Conservation (phyloP, 2,329 filamentous ascomycete species). For the Ceratocystis papillata region DNA sequence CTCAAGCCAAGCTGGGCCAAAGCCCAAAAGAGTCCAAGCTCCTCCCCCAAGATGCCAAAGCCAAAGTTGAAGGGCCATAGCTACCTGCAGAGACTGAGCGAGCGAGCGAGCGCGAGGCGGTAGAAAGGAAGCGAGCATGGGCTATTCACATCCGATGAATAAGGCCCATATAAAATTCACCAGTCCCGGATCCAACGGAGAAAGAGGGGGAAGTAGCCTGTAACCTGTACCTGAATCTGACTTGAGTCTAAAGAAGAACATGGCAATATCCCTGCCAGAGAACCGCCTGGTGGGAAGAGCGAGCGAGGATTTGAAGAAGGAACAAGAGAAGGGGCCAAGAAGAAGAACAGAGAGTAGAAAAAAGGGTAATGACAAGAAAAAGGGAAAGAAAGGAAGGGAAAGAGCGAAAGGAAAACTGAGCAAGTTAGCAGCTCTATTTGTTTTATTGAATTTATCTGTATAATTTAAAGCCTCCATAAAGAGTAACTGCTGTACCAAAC, state of each 20-base stretch:
- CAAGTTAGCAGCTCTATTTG: not conserved
- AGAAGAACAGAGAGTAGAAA: not conserved
- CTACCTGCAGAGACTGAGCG: not conserved
- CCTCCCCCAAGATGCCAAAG: not conserved
- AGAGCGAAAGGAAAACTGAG: not conserved
- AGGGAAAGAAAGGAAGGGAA: no score
- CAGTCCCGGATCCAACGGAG: not conserved
- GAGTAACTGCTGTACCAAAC: conserved; percentile 11
- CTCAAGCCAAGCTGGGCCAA: conserved; percentile 5
- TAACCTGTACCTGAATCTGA: conserved; percentile 12
- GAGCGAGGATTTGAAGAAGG: not conserved
- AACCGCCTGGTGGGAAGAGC: not conserved
- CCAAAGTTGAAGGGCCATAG: conserved; percentile 6
- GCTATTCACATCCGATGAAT: not conserved
- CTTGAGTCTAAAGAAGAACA: conserved; percentile 13
- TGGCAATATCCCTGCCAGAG: conserved; percentile 1
- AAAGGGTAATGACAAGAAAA: not conserved
- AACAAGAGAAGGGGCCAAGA: not conserved
- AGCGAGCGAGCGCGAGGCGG: not conserved
- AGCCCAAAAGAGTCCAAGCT: conserved; percentile 12
- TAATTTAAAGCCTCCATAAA: not conserved
- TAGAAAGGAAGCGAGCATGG: not conserved
- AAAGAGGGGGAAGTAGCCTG: not conserved
- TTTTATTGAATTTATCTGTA: not conserved
- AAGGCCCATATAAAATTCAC: not conserved